Evolutionary conservation across 1,139 yeast species (phyloP), one percentile per base, ranked within the genome.

Genomic region (Chernovozyma aurita): DNA sequence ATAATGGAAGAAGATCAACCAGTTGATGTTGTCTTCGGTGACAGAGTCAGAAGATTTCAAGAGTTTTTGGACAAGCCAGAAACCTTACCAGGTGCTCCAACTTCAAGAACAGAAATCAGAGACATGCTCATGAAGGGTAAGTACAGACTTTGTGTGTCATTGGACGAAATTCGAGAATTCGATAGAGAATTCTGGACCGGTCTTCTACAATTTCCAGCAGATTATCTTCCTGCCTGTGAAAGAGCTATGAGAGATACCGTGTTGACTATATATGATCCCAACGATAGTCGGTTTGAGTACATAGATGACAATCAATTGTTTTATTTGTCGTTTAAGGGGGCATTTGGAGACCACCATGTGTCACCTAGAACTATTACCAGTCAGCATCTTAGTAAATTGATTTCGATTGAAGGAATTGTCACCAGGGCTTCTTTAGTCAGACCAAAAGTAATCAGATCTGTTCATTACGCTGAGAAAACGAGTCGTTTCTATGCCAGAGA

Each of bases 371-470:
- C 95, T 2, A 78, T 94, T 43, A 78, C 81, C 42, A 83, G 97
- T 2, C 63, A 71, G 14, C 84, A 79, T 47, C 67, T 92, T 37
- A 87, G 95, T 34, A 82, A 82, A 51, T 69, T 92, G 73, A 80
- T 92, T 26, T 84, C 95, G 1, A 71, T 94, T 26, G 97, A 92
- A 62, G 99, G 99, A 39, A 92, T 92, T 50, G 96, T 92, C 15
- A 92, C 98, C 2, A 73, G 95, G 44, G 92, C 95, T 29, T 88
- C 97, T 1, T 69, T 92, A 42, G 95, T 92, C 31, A 76, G 97
- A 43, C 98, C 98, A 24, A 92, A 92, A 56, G 77, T 92, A 38
- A 76, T 88, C 33, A 75, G 95, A 50, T 87, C 97, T 2, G 97
- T 94, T 26, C 98, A 92, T 62, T 92, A 85, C 57, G 90, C 95